Evolutionary conservation across 768 basidiomycete genomes (phyloP), one percentile per base, ranked within the genome.

Genomic region (Boletus coccyginus): DNA sequence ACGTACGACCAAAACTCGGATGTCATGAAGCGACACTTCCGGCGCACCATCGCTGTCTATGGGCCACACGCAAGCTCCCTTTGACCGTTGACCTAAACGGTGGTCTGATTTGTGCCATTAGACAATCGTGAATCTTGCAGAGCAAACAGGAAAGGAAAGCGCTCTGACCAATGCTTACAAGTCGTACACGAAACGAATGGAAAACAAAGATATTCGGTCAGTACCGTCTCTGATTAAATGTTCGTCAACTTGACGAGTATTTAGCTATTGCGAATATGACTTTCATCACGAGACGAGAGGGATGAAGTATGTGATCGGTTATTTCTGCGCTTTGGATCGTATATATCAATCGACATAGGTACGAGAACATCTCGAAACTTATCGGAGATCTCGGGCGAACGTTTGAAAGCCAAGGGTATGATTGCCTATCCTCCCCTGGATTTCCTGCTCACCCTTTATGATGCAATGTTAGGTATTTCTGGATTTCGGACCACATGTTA

Each of bases 271-370:
- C 58, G 88, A 86, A 66, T 98, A 94, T 66, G 96, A 98, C 70
- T 98, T 98, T 70, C 96, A 98, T 72, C 81, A 77, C 4, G 93
- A 97, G 70, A 96, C 94, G 12, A 88, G 84, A 67, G 95, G 96
- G 21, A 97, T 98, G 96, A 92, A 91, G 88, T 92, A 58, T 52
- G 81, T 72, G 50, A 47, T 43, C 38, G 52, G 56, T 31, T n/a
- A 19, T 9, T 41, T 55, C 29, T 47, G 17, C 17, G 19, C 14
- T 17, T 16, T 14, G 39, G 29, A 42, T 16, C 12, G 38, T 24
- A 17, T 38, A 12, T 54, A 58, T 56, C 55, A 55, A 48, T 48
- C 16, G 46, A 57, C 46, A 45, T 40, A 89, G 90, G 70, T 94
- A 96, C 66, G 94, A 96, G 74, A 93, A 96, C 53, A 92, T 97